Conservation (phyloP, 2,329 filamentous ascomycete genomes). For the Alternaria postmessia region DNA sequence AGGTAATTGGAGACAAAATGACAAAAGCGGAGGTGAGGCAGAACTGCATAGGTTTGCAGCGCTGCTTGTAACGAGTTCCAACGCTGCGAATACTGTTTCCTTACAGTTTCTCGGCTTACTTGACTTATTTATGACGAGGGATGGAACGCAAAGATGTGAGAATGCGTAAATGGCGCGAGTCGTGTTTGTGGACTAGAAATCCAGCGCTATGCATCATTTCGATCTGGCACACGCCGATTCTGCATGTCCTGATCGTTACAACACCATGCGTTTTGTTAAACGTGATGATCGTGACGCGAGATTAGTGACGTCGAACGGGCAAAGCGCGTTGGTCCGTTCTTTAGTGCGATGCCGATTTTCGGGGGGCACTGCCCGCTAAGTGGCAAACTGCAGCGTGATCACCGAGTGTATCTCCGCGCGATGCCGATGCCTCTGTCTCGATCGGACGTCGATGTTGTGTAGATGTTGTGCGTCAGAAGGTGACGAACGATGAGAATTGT, state of each 20-base stretch:
- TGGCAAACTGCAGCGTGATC: conserved; percentile 13
- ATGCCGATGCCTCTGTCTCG: neutral
- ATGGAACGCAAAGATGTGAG: too few species aligned
- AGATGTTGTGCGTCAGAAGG: neutral
- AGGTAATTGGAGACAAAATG: neutral
- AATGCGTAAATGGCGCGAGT: neutral
- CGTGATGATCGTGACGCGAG: neutral
- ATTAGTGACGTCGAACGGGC: conserved; percentile 2
- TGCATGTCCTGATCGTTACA: neutral
- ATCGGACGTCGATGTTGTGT: neutral
- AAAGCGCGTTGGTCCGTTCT: neutral
- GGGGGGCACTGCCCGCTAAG: conserved; percentile 6
- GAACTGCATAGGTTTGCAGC: neutral
- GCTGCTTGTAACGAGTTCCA: neutral
- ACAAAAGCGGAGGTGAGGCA: neutral
- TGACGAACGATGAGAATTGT: neutral
- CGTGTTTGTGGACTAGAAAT: neutral
- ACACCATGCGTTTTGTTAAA: neutral
- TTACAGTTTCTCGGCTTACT: neutral
- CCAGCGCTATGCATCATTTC: neutral
- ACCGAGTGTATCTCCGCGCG: conserved; percentile 3
- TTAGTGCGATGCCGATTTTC: conserved; percentile 9
- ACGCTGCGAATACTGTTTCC: neutral
- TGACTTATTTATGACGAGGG: neutral
- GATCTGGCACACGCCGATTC: neutral